A percentile compares a stretch with the other conserved stretches of the same genome.
Conservation (phyloP, 495 filamentous ascomycete genomes). For the Aspergillus mulundensis region DNA sequence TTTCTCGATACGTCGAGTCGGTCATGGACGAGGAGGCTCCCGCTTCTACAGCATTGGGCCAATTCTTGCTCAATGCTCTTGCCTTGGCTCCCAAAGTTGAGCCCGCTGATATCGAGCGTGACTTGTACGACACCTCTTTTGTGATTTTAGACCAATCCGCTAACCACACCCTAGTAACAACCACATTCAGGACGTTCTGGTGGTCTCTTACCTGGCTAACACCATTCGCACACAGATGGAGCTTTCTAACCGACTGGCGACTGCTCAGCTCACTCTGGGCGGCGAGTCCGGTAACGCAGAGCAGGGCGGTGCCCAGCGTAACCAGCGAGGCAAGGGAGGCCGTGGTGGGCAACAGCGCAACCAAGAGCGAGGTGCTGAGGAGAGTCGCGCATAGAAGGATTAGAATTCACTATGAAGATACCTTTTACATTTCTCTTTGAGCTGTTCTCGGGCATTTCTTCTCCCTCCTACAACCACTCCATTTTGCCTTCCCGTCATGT, state of each 20-base stretch:
- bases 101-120: conserved; percentile 78
- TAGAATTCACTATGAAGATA: conserved; percentile 20
- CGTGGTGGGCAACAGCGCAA: conserved; percentile 43
- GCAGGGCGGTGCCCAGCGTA: conserved; percentile 34
- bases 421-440: conserved; percentile 21
- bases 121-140: conserved; percentile 62
- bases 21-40: conserved; percentile 68
- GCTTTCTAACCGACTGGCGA: conserved; percentile 88
- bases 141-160: conserved; percentile 38
- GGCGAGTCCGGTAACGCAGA: conserved; percentile 39
- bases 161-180: conserved; percentile 64
- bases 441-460: conserved; percentile 14
- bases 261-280: conserved; percentile 68
- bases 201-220: conserved; percentile 95
- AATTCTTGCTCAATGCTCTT: conserved; percentile 88
- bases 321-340: conserved; percentile 48
- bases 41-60: conserved; percentile 80
- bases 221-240: conserved; percentile 99
- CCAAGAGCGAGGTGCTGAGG: conserved; percentile 30
- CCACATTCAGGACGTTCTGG: conserved; percentile 96
- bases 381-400: conserved; percentile 38
- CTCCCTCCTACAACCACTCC: conserved; percentile 14
- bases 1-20: conserved; percentile 80
- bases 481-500: conserved; percentile 5
- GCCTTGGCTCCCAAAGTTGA: conserved; percentile 93